Base-by-base conservation (phyloP, 371 early-diverging fungal species). In the Syncephalastrum sp. region DNA sequence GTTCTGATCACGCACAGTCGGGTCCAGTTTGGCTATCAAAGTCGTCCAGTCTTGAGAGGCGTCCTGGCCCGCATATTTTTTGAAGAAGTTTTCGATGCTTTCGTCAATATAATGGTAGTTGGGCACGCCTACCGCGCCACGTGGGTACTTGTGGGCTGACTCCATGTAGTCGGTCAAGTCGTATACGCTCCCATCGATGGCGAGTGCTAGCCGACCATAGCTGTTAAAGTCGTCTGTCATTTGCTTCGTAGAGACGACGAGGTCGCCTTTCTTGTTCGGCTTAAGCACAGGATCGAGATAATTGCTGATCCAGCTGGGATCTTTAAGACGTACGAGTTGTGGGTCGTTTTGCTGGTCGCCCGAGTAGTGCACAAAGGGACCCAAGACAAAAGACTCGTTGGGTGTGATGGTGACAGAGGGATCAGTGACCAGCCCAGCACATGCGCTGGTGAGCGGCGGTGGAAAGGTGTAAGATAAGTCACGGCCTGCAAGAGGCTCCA, bases 391-490 rank as follows among this genome's bases (percentile, higher is more conserved):
- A 1, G 74, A 63, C 43, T 74, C 72, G 42, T 81, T 79, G 29
- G 79, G 71, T 8, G 58, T 74, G 16, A 77, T 46, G 38, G 67
- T 70, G 53, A 75, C 55, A 27, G 25, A 24, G 19, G 68, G 52
- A 47, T 74, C 79, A 0, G 59, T 49, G 3, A 82, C 82, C 1
- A 85, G 63, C 0, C 79, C 82, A 13, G 74, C 61, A 42, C 87
- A 86, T 7, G 82, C 85, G 6, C 67, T 57, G 12, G 81, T 67
- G 19, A 84, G 47, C 0, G 84, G 70, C 13, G 82, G 70, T 17
- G 85, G 86, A 54, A 87, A 84, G 6, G 82, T 74, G 23, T 75
- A 74, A 23, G 83, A 83, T 38, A 83, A 42, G 50, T 87, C 84
- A 47, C 78, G 72, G 14, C 87, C 87, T 4, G 84, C 72, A 21